phyloP scores from a whole-genome alignment of 2,329 filamentous ascomycete species.

The Trichophyton verrucosum region DNA sequence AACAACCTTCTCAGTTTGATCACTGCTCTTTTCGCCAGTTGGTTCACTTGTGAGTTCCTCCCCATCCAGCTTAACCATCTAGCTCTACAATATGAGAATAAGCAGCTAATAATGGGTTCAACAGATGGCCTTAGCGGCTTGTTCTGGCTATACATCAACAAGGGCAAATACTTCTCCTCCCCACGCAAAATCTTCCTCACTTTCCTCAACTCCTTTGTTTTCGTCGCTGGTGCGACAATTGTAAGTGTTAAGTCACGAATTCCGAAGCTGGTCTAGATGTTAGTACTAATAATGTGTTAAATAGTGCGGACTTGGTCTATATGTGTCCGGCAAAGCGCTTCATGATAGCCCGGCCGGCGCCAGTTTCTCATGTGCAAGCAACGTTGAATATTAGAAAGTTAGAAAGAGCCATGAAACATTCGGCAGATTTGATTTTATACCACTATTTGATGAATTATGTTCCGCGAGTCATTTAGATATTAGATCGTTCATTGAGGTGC shows the following conservation, averaged over 20 bases:
- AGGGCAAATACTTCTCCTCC: constrained; percentile 29
- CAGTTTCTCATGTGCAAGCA: constrained; percentile 28
- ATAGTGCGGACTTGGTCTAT: constrained; percentile 31
- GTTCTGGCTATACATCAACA: constrained; percentile 40
- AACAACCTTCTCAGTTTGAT: constrained; percentile 54
- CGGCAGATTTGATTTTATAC: neutral
- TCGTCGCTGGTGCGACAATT: constrained; percentile 23
- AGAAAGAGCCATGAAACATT: neutral
- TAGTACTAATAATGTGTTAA: constrained; percentile 7
- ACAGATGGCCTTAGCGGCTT: constrained; percentile 30
- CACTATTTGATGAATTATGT: neutral
- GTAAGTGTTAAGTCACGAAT: constrained; percentile 14
- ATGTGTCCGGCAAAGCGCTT: constrained; percentile 30
- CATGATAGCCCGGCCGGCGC: constrained; percentile 22
- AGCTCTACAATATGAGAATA: neutral
- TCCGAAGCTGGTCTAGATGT: neutral
- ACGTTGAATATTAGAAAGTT: neutral
- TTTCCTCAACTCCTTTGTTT: constrained; percentile 33
- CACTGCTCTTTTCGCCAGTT: constrained; percentile 50
- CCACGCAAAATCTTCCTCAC: constrained; percentile 35
- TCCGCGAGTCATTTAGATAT: neutral
- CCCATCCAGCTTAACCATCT: neutral
- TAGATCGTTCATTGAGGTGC: neutral
- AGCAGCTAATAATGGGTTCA: neutral
- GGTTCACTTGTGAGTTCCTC: constrained; percentile 47